A percentile compares a stretch with the other conserved stretches of the same genome.
These are phyloP conservation scores for Aethionema arabicum DNA, from an alignment of 345 rosid species.

Conservation along the genomic window DNA sequence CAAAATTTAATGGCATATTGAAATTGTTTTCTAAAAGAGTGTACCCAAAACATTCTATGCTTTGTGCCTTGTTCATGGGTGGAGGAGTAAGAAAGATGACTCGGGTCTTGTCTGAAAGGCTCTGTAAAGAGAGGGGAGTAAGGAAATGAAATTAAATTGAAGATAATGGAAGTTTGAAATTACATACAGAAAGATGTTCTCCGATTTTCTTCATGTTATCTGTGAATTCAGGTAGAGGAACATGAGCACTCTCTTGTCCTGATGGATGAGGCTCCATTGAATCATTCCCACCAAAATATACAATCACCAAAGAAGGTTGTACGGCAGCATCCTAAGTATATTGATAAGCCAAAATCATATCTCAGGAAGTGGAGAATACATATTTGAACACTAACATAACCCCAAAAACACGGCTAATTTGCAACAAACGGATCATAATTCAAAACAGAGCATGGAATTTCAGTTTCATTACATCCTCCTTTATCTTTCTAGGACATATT, in stretches of 20 bases:
- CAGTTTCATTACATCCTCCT: no score
- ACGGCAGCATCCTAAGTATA: constrained; percentile 51
- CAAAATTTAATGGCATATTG: neutral
- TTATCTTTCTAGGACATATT: no score
- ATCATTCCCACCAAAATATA: constrained; percentile 95
- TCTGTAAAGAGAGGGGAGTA: constrained; percentile 41
- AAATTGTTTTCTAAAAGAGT: neutral
- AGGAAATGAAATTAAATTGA: neutral
- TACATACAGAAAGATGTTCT: constrained; percentile 64
- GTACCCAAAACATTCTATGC: constrained; percentile 34
- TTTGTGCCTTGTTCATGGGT: constrained; percentile 67
- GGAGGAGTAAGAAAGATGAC: constrained; percentile 66
- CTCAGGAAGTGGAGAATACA: neutral
- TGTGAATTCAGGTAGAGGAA: constrained; percentile 68
- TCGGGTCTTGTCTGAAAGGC: constrained; percentile 71
- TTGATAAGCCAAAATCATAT: neutral
- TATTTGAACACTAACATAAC: neutral
- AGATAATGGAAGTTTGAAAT: neutral
- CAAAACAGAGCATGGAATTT: no score
- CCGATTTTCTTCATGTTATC: constrained; percentile 83
- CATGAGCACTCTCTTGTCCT: constrained; percentile 68
- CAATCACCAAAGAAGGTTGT: constrained; percentile 85
- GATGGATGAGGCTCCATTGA: constrained; percentile 61
- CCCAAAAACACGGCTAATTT: neutral
- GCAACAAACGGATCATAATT: no score